Conservation (phyloP, 768 basidiomycete genomes). For the Tremella mesenterica region DNA sequence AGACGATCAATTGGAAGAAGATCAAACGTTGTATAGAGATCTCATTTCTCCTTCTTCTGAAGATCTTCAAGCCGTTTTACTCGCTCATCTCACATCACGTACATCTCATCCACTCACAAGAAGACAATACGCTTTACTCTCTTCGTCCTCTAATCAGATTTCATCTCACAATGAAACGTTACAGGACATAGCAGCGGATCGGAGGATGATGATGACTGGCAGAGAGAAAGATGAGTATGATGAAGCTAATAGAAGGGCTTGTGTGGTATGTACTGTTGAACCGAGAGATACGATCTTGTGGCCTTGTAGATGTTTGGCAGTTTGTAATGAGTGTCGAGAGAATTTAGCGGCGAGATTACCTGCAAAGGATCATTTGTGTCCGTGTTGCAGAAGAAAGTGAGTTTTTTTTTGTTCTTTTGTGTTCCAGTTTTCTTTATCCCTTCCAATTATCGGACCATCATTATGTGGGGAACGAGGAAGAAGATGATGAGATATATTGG, state of each 20-base stretch:
- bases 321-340: slow-evolving; percentile 39
- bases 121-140: slow-evolving; percentile 25
- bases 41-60: slow-evolving; percentile 4
- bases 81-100: slow-evolving; percentile 33
- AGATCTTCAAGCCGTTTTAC: slow-evolving; percentile 32
- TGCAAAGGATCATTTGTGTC: slow-evolving; percentile 37
- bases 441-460: not conserved
- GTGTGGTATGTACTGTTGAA: slow-evolving; percentile 38
- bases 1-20: slow-evolving; percentile 7
- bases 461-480: slow-evolving; percentile 13
- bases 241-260: slow-evolving; percentile 27
- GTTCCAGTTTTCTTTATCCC: not conserved
- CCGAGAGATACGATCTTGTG: slow-evolving; percentile 38
- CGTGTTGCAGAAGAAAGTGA: slow-evolving; percentile 14
- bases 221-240: slow-evolving; percentile 20
- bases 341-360: slow-evolving; percentile 33
- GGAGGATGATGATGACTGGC: slow-evolving; percentile 1
- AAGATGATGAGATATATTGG: not conserved
- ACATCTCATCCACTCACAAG: slow-evolving; percentile 25
- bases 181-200: slow-evolving; percentile 9
- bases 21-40: slow-evolving; percentile 19
- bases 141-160: slow-evolving; percentile 8
- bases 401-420: not conserved
- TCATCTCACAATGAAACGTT: not conserved
- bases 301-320: slow-evolving; percentile 37